phyloP scores from a whole-genome alignment of 2,329 filamentous ascomycete genomes.

The Alternaria triticina region DNA sequence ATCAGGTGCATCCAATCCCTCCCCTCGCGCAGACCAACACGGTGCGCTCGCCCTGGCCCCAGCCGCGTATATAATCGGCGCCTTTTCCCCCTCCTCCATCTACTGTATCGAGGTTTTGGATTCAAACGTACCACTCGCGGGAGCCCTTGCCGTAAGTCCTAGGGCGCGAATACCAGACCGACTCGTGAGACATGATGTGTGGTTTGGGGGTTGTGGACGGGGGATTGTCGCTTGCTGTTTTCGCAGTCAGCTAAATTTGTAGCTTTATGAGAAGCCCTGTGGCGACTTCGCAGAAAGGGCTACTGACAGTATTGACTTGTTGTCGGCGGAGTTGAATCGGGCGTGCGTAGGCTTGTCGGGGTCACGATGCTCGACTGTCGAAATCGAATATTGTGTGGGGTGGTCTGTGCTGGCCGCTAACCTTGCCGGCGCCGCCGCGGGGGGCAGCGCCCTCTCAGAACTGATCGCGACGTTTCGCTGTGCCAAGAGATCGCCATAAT shows the following conservation, averaged over 20 bases:
- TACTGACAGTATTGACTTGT: slow-evolving; percentile 15
- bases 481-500: slow-evolving; percentile 10
- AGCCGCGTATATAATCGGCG: neutral
- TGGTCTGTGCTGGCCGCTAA: slow-evolving; percentile 9
- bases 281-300: neutral
- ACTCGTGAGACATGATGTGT: slow-evolving; percentile 85
- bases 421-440: neutral
- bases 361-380: slow-evolving; percentile 1
- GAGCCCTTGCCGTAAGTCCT: slow-evolving; percentile 97
- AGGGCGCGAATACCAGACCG: slow-evolving; percentile 98
- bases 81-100: neutral
- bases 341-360: slow-evolving; percentile 14
- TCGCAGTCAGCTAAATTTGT: neutral
- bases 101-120: neutral
- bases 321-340: slow-evolving; percentile 12
- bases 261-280: neutral
- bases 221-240: slow-evolving; percentile 7
- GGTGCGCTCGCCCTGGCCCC: slow-evolving; percentile 24
- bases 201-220: slow-evolving; percentile 32
- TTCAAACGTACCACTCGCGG: slow-evolving; percentile 79
- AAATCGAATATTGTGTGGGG: slow-evolving; percentile 17
- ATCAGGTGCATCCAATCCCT: slow-evolving; percentile 2
- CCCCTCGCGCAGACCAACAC: slow-evolving; percentile 9
- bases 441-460: neutral
- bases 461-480: slow-evolving; percentile 1